Base-by-base conservation (phyloP, 495 filamentous ascomycete genomes). In the Podospora australis region DNA sequence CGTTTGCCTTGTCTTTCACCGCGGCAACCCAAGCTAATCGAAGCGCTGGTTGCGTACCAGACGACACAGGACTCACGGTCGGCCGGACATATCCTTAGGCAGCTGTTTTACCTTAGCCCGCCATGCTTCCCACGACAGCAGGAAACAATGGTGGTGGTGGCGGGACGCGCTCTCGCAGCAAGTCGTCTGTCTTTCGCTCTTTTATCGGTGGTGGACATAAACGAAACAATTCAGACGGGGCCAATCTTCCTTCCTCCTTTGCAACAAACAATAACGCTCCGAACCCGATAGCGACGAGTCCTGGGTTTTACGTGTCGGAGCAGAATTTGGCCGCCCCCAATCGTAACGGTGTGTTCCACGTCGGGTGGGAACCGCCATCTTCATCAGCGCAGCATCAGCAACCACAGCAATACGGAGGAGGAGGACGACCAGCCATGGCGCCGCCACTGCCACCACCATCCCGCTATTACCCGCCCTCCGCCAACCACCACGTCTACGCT, bases 121-220 rank as follows among this genome's bases (percentile, higher is more conserved):
- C 21, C 4, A 11, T 39, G 19, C 38, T 28, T n/a, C 23, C 50
- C 2, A 13, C 32, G n/a, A 6, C 41, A 23, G 10, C 48, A 20
- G 16, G 45, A 29, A 44, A 21, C 28, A 29, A n/a, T n/a, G n/a
- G 47, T 14, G 49, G 32, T 25, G 22, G 17, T 23, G 46, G 36
- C 21, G 41, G 24, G 22, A 48, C 39, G 6, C 71, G 72, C 47
- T 65, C 69, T 14, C 70, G 71, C n/a, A 70, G 72, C 53, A 81
- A 77, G 62, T 80, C 79, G 6, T 75, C 73, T 13, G 73, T 81
- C 22, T 59, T 83, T 40, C 76, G 70, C 48, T 76, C 78, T 11
- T 71, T 82, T 55, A 79, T 82, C 43, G 56, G 51, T 30, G 53
- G 57, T 41, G 49, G 59, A 44, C 70, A 72, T 34, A 70, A 68